A percentile compares a stretch with the other conserved stretches of the same genome.
phyloP scores from a whole-genome alignment of 108 stramenopile species.

The Fistulifera pelliculosa region DNA sequence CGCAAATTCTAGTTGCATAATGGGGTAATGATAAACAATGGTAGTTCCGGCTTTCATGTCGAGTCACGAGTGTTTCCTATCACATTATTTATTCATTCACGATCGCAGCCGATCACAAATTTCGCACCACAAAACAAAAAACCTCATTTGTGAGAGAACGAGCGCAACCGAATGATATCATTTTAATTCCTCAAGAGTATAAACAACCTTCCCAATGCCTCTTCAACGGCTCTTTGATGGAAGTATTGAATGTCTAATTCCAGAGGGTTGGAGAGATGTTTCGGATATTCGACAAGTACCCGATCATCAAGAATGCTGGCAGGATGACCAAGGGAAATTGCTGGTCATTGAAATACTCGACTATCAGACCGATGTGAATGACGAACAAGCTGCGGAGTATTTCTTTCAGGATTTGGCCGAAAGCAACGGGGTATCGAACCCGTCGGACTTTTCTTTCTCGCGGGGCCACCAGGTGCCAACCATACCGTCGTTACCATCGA shows the following conservation, averaged over 20 bases:
- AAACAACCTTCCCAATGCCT: too few species aligned
- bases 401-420: conserved; percentile 69
- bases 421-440: conserved; percentile 19
- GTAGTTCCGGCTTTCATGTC: too few species aligned
- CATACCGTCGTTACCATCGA: conserved; percentile 1
- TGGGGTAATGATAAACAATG: too few species aligned
- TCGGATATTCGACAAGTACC: conserved; percentile 67
- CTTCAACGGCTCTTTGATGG: conserved; percentile 52
- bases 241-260: conserved; percentile 40
- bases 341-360: conserved; percentile 66
- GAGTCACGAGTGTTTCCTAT: too few species aligned
- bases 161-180: too few species aligned
- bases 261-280: conserved; percentile 50
- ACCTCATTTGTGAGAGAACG: too few species aligned
- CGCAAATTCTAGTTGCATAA: background rate
- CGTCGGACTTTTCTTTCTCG: conserved; percentile 5
- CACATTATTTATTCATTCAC: too few species aligned
- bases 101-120: too few species aligned
- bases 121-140: too few species aligned
- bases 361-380: conserved; percentile 22
- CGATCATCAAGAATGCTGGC: conserved; percentile 71
- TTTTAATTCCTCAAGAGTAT: too few species aligned
- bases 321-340: conserved; percentile 35
- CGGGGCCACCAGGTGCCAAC: conserved; percentile 1
- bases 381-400: conserved; percentile 36